phyloP scores from a whole-genome alignment of 495 filamentous ascomycete species.

The Talaromyces borbonicus region DNA sequence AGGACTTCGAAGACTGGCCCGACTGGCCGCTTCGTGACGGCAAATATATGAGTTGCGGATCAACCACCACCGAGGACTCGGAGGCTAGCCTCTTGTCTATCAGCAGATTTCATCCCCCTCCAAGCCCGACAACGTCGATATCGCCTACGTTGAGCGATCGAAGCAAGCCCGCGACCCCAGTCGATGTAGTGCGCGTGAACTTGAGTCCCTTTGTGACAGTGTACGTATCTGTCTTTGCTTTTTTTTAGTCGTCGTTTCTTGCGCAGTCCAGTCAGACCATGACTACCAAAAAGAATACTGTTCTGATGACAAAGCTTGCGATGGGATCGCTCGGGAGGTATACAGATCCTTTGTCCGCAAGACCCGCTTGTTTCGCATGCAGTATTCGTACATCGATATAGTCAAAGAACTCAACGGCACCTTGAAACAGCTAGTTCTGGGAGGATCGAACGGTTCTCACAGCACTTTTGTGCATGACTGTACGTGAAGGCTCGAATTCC shows the following conservation, averaged over 20 bases:
- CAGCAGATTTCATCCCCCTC: slow-evolving; percentile 15
- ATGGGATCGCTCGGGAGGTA: too few relatives aligned
- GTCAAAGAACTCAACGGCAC: slow-evolving; percentile 31
- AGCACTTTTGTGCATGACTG: slow-evolving; percentile 32
- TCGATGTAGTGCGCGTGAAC: slow-evolving; percentile 28
- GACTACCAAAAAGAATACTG: background rate
- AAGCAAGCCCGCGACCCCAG: slow-evolving; percentile 23
- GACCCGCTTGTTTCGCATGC: slow-evolving; percentile 32
- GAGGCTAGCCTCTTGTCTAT: slow-evolving; percentile 23
- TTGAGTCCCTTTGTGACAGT: slow-evolving; percentile 31
- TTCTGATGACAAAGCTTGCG: background rate
- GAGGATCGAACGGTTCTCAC: slow-evolving; percentile 36
- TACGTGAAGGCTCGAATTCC: slow-evolving; percentile 19
- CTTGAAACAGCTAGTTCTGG: slow-evolving; percentile 30
- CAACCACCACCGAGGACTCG: slow-evolving; percentile 32
- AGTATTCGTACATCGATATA: slow-evolving; percentile 33
- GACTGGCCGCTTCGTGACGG: slow-evolving; percentile 15
- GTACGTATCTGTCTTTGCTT: slow-evolving; percentile 14
- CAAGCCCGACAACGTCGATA: slow-evolving; percentile 21
- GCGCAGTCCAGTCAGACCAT: too few relatives aligned
- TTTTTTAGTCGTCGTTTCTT: background rate
- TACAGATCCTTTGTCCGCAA: slow-evolving; percentile 31
- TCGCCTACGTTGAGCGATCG: slow-evolving; percentile 24
- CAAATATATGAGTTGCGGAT: slow-evolving; percentile 28
- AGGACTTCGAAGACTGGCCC: slow-evolving; percentile 28